phyloP scores from a whole-genome alignment of 371 early-diverging fungal species.

The Mucor irregularis region DNA sequence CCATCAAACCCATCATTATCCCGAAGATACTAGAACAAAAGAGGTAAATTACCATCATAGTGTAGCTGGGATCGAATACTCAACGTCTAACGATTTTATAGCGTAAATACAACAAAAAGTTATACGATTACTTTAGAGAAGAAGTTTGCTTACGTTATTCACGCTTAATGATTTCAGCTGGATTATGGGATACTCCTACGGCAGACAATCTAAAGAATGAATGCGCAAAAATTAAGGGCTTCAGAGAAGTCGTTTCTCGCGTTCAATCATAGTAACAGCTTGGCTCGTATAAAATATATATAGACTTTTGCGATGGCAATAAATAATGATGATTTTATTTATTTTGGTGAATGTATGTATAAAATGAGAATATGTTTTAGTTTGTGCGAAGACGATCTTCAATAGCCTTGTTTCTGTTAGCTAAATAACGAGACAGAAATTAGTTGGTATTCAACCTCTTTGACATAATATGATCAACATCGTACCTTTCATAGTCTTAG shows the following conservation, averaged over 20 bases:
- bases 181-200: conserved; percentile 18
- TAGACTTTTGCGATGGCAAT: no score
- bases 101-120: conserved; percentile 66
- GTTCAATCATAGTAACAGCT: conserved; percentile 1
- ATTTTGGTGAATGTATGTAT: no score
- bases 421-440: conserved; percentile 6
- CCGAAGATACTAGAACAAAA: conserved; percentile 58
- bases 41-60: conserved; percentile 44
- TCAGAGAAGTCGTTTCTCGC: conserved; percentile 29
- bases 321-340: no score
- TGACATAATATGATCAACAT: not conserved
- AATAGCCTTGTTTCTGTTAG: conserved; percentile 27
- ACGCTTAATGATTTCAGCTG: conserved; percentile 22
- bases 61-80: not conserved
- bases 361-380: no score
- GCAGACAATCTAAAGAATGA: conserved; percentile 23
- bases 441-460: no score
- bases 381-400: conserved; percentile 39
- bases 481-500: conserved; percentile 43
- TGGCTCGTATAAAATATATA: no score
- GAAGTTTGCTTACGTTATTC: conserved; percentile 53
- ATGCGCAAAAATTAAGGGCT: conserved; percentile 24
- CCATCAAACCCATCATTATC: conserved; percentile 69
- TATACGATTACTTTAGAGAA: conserved; percentile 67
- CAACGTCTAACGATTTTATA: conserved; percentile 16